These are phyloP conservation scores for Dioscorea zingiberensis DNA, from an alignment of 106 monocot genomes.

Conservation along the genomic window DNA sequence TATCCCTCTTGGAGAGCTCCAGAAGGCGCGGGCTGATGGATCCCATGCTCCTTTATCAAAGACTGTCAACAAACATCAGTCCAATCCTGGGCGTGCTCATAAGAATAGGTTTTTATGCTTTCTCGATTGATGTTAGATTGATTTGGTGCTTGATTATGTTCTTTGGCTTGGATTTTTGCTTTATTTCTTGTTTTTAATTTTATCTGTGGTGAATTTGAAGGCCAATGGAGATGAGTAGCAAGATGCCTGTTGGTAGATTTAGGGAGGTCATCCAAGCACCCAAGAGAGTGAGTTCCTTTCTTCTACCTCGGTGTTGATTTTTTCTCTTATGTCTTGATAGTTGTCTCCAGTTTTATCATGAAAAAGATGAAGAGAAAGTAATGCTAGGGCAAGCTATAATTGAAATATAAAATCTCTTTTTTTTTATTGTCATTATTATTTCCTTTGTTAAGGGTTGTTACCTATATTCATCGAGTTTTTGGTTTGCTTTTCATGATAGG, in stretches of 20 bases:
- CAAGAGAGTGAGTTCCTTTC: slow-evolving; percentile 54
- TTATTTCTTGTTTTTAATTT: slow-evolving; percentile 4
- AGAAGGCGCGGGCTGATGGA: slow-evolving; percentile 71
- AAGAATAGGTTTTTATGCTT: slow-evolving; percentile 63
- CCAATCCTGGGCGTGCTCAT: slow-evolving; percentile 47
- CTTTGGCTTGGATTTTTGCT: too few species aligned
- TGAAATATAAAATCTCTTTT: too few species aligned
- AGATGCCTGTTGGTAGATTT: slow-evolving; percentile 50
- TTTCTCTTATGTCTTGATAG: too few species aligned
- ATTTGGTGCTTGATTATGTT: not conserved
- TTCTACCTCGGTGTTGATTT: not conserved
- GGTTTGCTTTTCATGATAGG: slow-evolving; percentile 16
- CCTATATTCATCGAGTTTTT: not conserved
- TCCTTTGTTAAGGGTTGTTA: too few species aligned
- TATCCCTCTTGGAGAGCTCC: slow-evolving; percentile 67
- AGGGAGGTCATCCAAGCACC: slow-evolving; percentile 81
- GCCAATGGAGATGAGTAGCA: slow-evolving; percentile 86
- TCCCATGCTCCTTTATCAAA: slow-evolving; percentile 24
- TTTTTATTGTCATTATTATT: too few species aligned
- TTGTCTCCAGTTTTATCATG: too few species aligned
- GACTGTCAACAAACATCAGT: not conserved
- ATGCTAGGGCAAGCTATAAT: too few species aligned
- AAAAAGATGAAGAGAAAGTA: too few species aligned
- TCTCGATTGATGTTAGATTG: not conserved
- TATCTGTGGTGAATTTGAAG: slow-evolving; percentile 13